Percentiles rank a stretch among this genome's conserved stretches.
Evolutionary conservation across 306 rosid genomes (phyloP).

Genomic region (Arachis hypogaea): DNA sequence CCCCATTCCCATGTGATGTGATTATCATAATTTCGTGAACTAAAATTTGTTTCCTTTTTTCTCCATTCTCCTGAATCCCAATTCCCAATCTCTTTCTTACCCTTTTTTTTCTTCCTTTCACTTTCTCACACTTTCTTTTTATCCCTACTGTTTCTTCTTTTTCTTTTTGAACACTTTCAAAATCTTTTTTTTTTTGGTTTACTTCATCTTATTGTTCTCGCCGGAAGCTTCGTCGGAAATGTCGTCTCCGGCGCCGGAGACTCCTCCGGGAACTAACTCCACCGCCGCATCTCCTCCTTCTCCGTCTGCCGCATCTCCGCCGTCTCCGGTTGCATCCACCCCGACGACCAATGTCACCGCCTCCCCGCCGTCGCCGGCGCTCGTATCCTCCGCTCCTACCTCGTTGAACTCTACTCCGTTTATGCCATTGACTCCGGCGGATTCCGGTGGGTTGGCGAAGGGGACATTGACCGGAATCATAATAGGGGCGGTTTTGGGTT

Average conservation of each 20-base stretch:
- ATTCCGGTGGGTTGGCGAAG: neutral
- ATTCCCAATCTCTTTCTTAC: neutral
- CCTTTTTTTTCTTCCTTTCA: neutral
- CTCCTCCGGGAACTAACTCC: neutral
- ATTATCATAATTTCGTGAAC: too few species aligned
- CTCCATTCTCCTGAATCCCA: neutral
- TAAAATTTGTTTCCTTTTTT: neutral
- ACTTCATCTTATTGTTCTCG: neutral
- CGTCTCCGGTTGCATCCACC: neutral
- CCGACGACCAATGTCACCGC: neutral
- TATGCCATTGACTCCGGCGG: neutral
- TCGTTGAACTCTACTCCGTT: neutral
- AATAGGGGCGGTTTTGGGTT: conserved; percentile 28
- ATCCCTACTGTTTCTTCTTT: too few species aligned
- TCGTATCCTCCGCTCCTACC: neutral
- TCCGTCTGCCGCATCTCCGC: neutral
- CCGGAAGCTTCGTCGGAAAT: conserved; percentile 7
- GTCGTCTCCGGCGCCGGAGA: conserved; percentile 17
- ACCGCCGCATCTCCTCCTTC: neutral
- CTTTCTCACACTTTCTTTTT: neutral
- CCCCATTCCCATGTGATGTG: neutral
- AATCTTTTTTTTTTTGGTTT: neutral
- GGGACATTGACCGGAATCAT: conserved; percentile 27
- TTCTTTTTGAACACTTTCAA: neutral
- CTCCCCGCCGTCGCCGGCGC: neutral